Evolutionary conservation across 225 moss, liverwort and hornwort genomes (phyloP), one percentile per base, ranked within the genome.

Genomic region (Sphagnum contortum): DNA sequence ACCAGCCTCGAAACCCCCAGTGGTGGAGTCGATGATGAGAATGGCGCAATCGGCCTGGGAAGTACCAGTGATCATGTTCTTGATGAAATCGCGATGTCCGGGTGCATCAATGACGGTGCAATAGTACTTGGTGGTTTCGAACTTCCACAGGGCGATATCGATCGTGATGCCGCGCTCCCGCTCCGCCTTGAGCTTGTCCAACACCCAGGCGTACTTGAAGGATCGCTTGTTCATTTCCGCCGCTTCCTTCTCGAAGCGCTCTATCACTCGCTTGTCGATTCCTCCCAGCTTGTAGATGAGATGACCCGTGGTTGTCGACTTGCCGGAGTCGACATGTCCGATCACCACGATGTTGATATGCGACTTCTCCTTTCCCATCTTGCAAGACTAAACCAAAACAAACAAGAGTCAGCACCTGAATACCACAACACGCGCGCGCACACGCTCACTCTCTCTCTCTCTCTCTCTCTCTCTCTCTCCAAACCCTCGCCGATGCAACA

Each of bases 1-100:
- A 68, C 87, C 87, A 9, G 87, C 83, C 69, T 87, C 87, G 61
- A 87, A 87, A 13, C 87, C 87, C 76, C 87, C 87, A 0, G 87
- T 87, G 3, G 87, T 87, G 0, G 86, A 87, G 57, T 86, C 86
- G 70, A 86, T 86, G 48, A 86, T 86, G 3, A 86, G 76, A 47
- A 86, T 71, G 0, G 86, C 86, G 50, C 83, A 83, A 44, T 83
- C 83, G 0, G 83, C 82, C 76, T 80, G 83, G 0, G 83, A 83
- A 3, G 83, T 83, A 63, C 83, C 83, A 0, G 83, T 83, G 45
- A 83, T 83, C 83, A 83, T 83, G 79, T 83, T 83, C 79, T 83
- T 83, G 76, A 83, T 83, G 79, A 83, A 83, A 74, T 83, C 83
- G 3, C 83, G 79, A 79, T 83, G 83, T 47, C 83, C 83, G 46